Conservation (phyloP, 148 eudicot species). For the Rhododendron molle region DNA sequence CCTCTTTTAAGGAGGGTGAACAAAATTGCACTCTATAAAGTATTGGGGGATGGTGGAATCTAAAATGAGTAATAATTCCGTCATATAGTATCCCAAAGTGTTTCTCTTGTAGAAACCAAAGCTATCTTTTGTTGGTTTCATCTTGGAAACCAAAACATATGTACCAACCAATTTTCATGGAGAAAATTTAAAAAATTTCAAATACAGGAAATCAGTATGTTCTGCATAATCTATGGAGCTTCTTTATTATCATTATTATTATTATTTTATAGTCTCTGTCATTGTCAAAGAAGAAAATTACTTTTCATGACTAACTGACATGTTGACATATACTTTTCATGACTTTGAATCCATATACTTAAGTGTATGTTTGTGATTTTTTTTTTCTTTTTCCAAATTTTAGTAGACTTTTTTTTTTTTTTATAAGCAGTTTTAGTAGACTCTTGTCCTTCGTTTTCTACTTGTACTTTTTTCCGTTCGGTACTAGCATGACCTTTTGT, state of each 20-base stretch:
- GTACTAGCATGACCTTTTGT: not conserved
- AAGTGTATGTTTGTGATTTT: not conserved
- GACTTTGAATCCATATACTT: not conserved
- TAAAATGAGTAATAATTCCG: not conserved
- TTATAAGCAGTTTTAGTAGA: no score
- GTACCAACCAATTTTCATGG: not conserved
- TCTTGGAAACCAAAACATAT: not conserved
- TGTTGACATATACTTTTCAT: not conserved
- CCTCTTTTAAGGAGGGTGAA: no score
- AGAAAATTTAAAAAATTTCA: not conserved
- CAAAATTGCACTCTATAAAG: no score
- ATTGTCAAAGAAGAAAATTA: not conserved
- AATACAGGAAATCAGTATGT: not conserved
- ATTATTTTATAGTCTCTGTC: not conserved
- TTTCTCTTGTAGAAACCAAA: not conserved
- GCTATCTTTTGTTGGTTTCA: not conserved
- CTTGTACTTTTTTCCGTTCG: not conserved
- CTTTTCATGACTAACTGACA: not conserved
- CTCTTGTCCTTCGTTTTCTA: not conserved
- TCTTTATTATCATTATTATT: not conserved
- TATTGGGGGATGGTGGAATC: not conserved
- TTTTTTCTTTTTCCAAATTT: not conserved
- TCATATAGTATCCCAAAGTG: not conserved
- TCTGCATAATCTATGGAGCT: not conserved
- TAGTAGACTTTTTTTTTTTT: no score